Evolutionary conservation across 257 asterid genomes (phyloP).

Genomic region (Scutellaria baicalensis): DNA sequence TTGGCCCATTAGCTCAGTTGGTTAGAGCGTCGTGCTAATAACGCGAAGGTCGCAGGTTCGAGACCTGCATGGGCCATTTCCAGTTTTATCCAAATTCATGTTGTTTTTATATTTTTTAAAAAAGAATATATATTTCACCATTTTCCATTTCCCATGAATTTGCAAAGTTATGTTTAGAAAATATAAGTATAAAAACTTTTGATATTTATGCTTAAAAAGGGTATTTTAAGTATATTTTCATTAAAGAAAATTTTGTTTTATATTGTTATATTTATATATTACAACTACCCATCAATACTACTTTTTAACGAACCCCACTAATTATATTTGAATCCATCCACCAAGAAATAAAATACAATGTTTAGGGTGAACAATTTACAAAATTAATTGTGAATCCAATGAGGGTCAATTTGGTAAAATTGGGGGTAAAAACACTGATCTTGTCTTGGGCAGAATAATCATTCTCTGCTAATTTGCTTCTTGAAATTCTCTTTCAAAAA

Average conservation of each 20-base stretch:
- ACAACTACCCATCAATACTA: too few relatives aligned
- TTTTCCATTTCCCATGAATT: too few relatives aligned
- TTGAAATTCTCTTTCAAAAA: background rate
- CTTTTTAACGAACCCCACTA: too few relatives aligned
- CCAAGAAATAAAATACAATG: background rate
- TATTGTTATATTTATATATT: too few relatives aligned
- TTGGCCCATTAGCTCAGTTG: constrained; percentile 59
- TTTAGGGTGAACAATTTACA: background rate
- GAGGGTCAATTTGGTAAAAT: background rate
- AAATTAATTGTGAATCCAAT: background rate
- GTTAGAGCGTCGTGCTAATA: constrained; percentile 62
- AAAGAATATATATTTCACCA: too few relatives aligned
- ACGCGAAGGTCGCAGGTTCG: constrained; percentile 54
- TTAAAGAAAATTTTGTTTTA: too few relatives aligned
- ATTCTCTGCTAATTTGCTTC: background rate
- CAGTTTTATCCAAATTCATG: too few relatives aligned
- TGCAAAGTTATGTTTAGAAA: too few relatives aligned
- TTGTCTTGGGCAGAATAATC: constrained; percentile 11
- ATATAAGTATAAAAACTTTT: too few relatives aligned
- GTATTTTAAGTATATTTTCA: too few relatives aligned
- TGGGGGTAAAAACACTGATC: constrained; percentile 11
- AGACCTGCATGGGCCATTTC: constrained; percentile 38
- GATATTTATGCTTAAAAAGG: too few relatives aligned
- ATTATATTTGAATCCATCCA: background rate
- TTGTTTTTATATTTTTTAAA: too few relatives aligned